phyloP scores from a whole-genome alignment of 2,329 filamentous ascomycete genomes.

The Escovopsis sp. region DNA sequence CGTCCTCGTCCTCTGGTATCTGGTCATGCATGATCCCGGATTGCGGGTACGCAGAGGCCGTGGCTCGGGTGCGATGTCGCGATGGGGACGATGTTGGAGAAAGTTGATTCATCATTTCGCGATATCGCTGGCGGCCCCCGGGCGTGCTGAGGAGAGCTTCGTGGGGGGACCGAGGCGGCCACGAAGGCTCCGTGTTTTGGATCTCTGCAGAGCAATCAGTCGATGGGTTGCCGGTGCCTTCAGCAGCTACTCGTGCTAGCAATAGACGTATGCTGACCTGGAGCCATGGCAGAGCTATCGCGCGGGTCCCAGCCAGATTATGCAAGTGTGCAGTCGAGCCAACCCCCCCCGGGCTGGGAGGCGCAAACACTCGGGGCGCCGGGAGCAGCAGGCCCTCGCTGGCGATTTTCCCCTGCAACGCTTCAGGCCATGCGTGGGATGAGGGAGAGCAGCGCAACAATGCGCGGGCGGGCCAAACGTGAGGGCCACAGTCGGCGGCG shows the following conservation, averaged over 20 bases:
- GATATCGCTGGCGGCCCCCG: constrained; percentile 61
- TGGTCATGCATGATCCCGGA: constrained; percentile 19
- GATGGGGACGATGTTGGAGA: constrained; percentile 55
- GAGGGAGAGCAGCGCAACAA: not conserved
- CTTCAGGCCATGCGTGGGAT: constrained; percentile 2
- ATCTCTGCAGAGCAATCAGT: constrained; percentile 4
- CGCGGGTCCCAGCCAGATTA: not conserved
- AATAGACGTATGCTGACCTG: constrained; percentile 2
- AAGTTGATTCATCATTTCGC: constrained; percentile 49
- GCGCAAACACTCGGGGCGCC: constrained; percentile 5
- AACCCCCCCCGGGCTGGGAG: not conserved
- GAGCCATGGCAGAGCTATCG: constrained; percentile 5
- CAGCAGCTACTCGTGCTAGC: not conserved
- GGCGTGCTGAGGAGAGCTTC: constrained; percentile 55
- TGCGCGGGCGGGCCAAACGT: not conserved
- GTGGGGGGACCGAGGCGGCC: constrained; percentile 52
- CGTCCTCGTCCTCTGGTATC: constrained; percentile 40
- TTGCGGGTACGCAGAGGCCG: constrained; percentile 9
- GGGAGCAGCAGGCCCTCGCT: constrained; percentile 5
- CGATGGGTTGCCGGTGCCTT: constrained; percentile 1
- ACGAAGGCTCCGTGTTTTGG: constrained; percentile 35
- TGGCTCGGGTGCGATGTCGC: constrained; percentile 7
- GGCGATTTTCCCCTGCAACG: constrained; percentile 1
- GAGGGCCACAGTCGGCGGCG: not conserved
- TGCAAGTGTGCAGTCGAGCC: not conserved